Conservation (phyloP, 1,284 basidiomycete species). For the Ustilago vetiveriae region DNA sequence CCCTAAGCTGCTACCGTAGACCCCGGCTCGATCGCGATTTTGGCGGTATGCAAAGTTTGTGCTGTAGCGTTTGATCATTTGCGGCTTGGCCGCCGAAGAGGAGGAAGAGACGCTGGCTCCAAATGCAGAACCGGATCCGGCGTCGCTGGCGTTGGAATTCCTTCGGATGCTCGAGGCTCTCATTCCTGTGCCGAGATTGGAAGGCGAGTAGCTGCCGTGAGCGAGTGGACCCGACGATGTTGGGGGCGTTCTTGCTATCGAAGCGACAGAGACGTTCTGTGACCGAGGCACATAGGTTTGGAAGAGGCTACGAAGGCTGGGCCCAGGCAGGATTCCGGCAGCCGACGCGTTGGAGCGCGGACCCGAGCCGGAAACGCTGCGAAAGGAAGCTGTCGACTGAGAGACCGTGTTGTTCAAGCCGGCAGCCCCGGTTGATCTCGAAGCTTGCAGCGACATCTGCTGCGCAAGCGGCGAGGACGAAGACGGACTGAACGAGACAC, state of each 20-base stretch:
- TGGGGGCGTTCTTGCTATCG: slow-evolving; percentile 40
- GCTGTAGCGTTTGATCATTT: slow-evolving; percentile 60
- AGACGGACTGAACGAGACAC: slow-evolving; percentile 53
- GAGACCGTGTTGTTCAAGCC: slow-evolving; percentile 10
- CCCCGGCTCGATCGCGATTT: slow-evolving; percentile 21
- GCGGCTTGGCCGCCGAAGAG: slow-evolving; percentile 34
- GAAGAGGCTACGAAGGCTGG: slow-evolving; percentile 50
- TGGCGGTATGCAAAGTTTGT: slow-evolving; percentile 55
- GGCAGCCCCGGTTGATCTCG: slow-evolving; percentile 2
- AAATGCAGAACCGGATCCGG: slow-evolving; percentile 37
- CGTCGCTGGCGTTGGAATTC: slow-evolving; percentile 41
- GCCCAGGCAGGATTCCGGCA: slow-evolving; percentile 14
- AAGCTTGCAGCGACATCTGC: slow-evolving; percentile 42
- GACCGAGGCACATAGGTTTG: slow-evolving; percentile 50
- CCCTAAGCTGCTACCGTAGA: slow-evolving; percentile 41
- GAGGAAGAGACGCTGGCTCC: slow-evolving; percentile 15
- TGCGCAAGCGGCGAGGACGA: slow-evolving; percentile 55
- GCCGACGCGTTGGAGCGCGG: slow-evolving; percentile 28
- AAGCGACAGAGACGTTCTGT: slow-evolving; percentile 20
- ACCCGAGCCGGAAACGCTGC: slow-evolving; percentile 29
- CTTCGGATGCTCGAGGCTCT: slow-evolving; percentile 33
- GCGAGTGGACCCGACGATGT: slow-evolving; percentile 16
- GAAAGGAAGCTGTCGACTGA: slow-evolving; percentile 19
- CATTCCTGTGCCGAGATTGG: slow-evolving; percentile 28
- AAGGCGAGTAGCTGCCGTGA: slow-evolving; percentile 37